phyloP scores from a whole-genome alignment of 306 rosid species.

The Castanea sativa region DNA sequence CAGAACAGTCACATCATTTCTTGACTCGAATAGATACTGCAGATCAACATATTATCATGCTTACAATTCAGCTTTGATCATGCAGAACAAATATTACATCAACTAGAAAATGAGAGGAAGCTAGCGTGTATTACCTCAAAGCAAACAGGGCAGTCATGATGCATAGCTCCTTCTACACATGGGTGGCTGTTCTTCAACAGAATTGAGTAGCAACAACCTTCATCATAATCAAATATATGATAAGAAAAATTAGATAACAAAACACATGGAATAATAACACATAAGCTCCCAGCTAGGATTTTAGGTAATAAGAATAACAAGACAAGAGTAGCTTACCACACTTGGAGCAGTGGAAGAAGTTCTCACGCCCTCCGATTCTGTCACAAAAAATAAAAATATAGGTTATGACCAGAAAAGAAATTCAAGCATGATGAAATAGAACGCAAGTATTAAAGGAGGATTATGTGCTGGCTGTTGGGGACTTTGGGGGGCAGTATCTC shows the following conservation, averaged over 20 bases:
- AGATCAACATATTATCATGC: slow-evolving; percentile 22
- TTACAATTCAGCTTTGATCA: slow-evolving; percentile 8
- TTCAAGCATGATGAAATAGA: not conserved
- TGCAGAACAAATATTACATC: not conserved
- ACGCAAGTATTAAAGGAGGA: not conserved
- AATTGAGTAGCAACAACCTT: slow-evolving; percentile 80
- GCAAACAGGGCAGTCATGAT: slow-evolving; percentile 90
- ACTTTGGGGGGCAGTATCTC: not conserved
- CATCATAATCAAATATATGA: not conserved
- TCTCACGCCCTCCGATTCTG: slow-evolving; percentile 79
- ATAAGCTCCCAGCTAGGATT: not conserved
- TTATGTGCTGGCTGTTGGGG: not conserved
- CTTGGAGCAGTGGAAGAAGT: slow-evolving; percentile 80
- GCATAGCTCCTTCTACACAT: slow-evolving; percentile 95
- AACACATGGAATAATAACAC: not conserved
- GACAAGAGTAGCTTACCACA: slow-evolving; percentile 54
- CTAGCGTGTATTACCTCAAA: slow-evolving; percentile 58
- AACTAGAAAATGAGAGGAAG: not conserved
- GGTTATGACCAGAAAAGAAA: not conserved
- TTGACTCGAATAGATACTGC: slow-evolving; percentile 80
- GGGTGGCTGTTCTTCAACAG: slow-evolving; percentile 68
- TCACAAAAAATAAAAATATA: slow-evolving; percentile 12
- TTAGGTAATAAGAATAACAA: not conserved
- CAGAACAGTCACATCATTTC: slow-evolving; percentile 57
- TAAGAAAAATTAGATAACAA: not conserved